Evolutionary conservation across 768 basidiomycete genomes (phyloP).

Genomic region (Lentinula sp.): DNA sequence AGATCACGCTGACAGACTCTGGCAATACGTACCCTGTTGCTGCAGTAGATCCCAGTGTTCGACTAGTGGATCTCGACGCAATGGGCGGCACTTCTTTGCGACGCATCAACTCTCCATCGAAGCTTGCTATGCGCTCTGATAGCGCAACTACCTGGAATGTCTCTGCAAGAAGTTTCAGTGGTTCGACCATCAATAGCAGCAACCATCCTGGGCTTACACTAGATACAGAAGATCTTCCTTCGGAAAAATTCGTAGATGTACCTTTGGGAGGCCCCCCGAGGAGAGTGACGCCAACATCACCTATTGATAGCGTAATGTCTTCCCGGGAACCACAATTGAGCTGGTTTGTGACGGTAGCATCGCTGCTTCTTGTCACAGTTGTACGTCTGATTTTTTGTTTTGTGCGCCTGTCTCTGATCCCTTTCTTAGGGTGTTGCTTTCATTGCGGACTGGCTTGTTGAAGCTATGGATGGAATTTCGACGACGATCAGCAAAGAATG

Average conservation of each 20-base stretch:
- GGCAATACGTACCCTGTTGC: not conserved
- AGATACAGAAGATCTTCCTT: not conserved
- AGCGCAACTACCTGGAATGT: slow-evolving; percentile 1
- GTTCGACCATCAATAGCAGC: slow-evolving; percentile 1
- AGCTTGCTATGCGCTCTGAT: not conserved
- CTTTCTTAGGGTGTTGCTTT: slow-evolving; percentile 41
- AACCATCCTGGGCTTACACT: slow-evolving; percentile 3
- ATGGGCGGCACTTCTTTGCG: not conserved
- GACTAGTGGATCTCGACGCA: slow-evolving; percentile 16
- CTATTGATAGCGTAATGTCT: slow-evolving; percentile 6
- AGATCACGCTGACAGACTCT: slow-evolving; percentile 7
- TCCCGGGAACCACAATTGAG: slow-evolving; percentile 51
- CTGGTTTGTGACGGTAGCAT: slow-evolving; percentile 45
- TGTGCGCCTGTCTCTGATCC: not conserved
- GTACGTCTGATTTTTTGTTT: slow-evolving; percentile 31
- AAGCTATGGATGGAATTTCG: slow-evolving; percentile 77
- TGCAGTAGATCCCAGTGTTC: slow-evolving; percentile 14
- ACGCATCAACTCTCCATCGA: not conserved
- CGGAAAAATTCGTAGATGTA: not conserved
- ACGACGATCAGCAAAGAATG: slow-evolving; percentile 75
- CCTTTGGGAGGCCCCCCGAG: not conserved
- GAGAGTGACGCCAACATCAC: not conserved
- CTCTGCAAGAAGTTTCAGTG: slow-evolving; percentile 1
- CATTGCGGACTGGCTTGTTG: slow-evolving; percentile 67
- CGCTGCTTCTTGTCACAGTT: slow-evolving; percentile 56